A percentile compares a stretch with the other conserved stretches of the same genome.
Evolutionary conservation across 257 asterid species (phyloP).

Genomic region (Petrea volubilis): DNA sequence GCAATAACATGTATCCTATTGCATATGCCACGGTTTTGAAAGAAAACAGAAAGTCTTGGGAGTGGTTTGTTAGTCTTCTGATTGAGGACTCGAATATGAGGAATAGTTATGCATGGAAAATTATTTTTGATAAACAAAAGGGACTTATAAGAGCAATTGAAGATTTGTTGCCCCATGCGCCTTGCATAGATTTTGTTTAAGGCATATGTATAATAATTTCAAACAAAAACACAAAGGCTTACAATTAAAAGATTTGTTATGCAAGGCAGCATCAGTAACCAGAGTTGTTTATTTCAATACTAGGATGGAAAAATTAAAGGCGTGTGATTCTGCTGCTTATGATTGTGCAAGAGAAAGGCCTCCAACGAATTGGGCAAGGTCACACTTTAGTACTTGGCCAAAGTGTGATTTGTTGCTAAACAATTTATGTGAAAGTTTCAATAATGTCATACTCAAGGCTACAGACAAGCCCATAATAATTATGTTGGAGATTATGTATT

Average conservation of each 20-base stretch:
- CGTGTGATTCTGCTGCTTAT: background rate
- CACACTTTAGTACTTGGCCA: conserved; percentile 6
- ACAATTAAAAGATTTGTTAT: background rate
- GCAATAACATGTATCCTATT: conserved; percentile 16
- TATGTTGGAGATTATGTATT: no score
- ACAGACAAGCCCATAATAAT: no score
- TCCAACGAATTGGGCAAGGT: background rate
- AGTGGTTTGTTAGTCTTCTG: background rate
- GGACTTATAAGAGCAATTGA: conserved; percentile 6
- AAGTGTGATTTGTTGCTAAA: no score
- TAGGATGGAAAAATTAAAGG: background rate
- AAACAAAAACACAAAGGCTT: background rate
- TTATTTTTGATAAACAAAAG: conserved; percentile 25
- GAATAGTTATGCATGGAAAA: background rate
- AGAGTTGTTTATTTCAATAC: background rate
- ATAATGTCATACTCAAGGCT: no score
- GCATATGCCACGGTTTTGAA: conserved; percentile 21
- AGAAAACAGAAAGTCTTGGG: conserved; percentile 12
- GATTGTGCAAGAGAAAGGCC: background rate
- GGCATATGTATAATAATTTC: conserved; percentile 10
- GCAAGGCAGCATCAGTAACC: conserved; percentile 1
- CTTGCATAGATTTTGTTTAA: background rate
- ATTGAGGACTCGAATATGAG: conserved; percentile 3
- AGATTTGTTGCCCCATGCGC: background rate
- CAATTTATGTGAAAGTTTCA: no score